Evolutionary conservation across 148 eudicot species (phyloP).

Genomic region (Rhododendron vialii): DNA sequence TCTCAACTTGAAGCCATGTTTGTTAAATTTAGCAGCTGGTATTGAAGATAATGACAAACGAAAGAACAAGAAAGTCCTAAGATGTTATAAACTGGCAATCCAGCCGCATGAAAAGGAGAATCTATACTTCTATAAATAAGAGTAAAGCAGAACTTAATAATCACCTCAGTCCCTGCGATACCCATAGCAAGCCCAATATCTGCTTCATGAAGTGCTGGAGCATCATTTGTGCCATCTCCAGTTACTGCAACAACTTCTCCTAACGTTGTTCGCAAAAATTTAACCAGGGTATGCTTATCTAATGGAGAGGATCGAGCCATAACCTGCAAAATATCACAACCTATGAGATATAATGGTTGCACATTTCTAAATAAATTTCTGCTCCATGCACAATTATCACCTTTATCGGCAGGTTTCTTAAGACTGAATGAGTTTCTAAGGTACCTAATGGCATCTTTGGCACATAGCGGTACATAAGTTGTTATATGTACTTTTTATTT

Average conservation of each 20-base stretch:
- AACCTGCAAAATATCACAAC: slow-evolving; percentile 36
- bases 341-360: neutral
- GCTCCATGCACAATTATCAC: neutral
- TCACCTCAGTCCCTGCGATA: slow-evolving; percentile 83
- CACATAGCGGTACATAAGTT: neutral
- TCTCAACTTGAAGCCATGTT: neutral
- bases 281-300: slow-evolving; percentile 78
- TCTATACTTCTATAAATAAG: neutral
- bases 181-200: slow-evolving; percentile 97
- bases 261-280: slow-evolving; percentile 60
- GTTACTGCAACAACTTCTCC: slow-evolving; percentile 87
- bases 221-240: slow-evolving; percentile 94
- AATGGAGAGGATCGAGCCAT: slow-evolving; percentile 92
- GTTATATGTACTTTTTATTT: neutral
- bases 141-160: neutral
- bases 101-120: neutral
- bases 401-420: neutral
- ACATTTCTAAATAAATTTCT: neutral
- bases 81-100: neutral
- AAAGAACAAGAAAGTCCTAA: neutral
- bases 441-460: neutral
- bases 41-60: neutral
- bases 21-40: neutral
- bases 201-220: slow-evolving; percentile 92
- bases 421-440: neutral